Conservation (phyloP, 306 rosid species). For the Dicorynia guianensis region DNA sequence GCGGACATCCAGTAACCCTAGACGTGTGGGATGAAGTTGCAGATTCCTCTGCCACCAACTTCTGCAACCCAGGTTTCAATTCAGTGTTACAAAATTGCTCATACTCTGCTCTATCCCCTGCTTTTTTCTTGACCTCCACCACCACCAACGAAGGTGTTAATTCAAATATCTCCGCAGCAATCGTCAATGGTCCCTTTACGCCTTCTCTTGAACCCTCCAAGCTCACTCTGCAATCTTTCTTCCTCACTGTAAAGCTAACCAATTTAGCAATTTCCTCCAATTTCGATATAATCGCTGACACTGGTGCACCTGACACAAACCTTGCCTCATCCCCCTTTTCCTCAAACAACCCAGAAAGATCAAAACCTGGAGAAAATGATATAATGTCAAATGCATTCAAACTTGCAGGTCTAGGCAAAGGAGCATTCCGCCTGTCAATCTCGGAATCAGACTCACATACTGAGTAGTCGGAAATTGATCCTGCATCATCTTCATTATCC, state of each 20-base stretch:
- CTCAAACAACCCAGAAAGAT: constrained; percentile 69
- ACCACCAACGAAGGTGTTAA: constrained; percentile 65
- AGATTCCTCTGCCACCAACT: constrained; percentile 47
- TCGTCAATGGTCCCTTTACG: constrained; percentile 57
- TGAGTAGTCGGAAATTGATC: background rate
- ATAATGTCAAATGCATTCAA: constrained; percentile 71
- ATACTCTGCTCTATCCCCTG: constrained; percentile 60
- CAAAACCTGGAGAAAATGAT: constrained; percentile 67
- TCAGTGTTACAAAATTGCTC: constrained; percentile 54
- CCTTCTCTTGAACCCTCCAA: constrained; percentile 69
- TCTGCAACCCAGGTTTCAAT: constrained; percentile 61
- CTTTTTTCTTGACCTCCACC: constrained; percentile 73
- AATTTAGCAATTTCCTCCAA: constrained; percentile 65
- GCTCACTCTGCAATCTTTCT: constrained; percentile 64
- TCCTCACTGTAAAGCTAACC: constrained; percentile 68
- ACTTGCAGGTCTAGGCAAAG: constrained; percentile 61
- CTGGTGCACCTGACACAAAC: constrained; percentile 56
- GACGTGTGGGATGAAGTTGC: constrained; percentile 36
- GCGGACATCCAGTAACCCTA: background rate
- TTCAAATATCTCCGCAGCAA: constrained; percentile 64
- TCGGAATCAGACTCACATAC: constrained; percentile 46
- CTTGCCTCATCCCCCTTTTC: constrained; percentile 64
- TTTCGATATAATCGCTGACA: constrained; percentile 57
- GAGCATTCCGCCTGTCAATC: constrained; percentile 25
- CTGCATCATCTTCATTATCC: constrained; percentile 16